Percentiles rank a stretch among this genome's conserved stretches.
These are phyloP conservation scores for Ceratobasidium sp. DNA, from an alignment of 1,284 basidiomycete genomes.

Conservation along the genomic window DNA sequence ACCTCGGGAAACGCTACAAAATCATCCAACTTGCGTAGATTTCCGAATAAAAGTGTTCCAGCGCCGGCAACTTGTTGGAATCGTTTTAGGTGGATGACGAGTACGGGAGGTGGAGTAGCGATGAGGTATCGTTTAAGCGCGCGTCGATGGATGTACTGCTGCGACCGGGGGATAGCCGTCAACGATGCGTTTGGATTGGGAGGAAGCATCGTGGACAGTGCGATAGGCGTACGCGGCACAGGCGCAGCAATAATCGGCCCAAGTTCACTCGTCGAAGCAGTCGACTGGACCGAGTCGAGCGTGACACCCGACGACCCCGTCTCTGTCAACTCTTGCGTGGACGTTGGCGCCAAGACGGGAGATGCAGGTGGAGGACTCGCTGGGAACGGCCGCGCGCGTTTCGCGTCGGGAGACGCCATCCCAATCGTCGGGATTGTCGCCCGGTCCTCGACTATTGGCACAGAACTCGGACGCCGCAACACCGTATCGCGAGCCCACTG, in stretches of 20 bases:
- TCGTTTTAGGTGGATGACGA: slow-evolving; percentile 93
- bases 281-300: not conserved
- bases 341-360: slow-evolving; percentile 3
- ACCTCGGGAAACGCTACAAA: slow-evolving; percentile 89
- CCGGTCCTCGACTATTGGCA: slow-evolving; percentile 34
- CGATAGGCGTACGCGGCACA: slow-evolving; percentile 34
- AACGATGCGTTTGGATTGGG: not conserved
- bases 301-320: slow-evolving; percentile 3
- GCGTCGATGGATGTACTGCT: slow-evolving; percentile 79
- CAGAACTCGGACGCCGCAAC: slow-evolving; percentile 32
- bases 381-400: slow-evolving; percentile 28
- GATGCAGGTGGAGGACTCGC: not conserved
- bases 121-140: slow-evolving; percentile 96
- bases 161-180: slow-evolving; percentile 59
- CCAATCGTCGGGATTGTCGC: slow-evolving; percentile 33
- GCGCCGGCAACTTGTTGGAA: slow-evolving; percentile 81
- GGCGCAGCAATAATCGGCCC: slow-evolving; percentile 27
- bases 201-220: slow-evolving; percentile 47
- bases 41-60: slow-evolving; percentile 62
- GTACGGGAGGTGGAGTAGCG: slow-evolving; percentile 84
- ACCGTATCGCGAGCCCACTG: slow-evolving; percentile 41
- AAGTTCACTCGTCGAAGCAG: not conserved
- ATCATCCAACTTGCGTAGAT: slow-evolving; percentile 88
- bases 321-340: slow-evolving; percentile 14
- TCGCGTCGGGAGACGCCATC: slow-evolving; percentile 39